phyloP scores from a whole-genome alignment of 2,329 filamentous ascomycete species.

The Ophiocordyceps sinensis region DNA sequence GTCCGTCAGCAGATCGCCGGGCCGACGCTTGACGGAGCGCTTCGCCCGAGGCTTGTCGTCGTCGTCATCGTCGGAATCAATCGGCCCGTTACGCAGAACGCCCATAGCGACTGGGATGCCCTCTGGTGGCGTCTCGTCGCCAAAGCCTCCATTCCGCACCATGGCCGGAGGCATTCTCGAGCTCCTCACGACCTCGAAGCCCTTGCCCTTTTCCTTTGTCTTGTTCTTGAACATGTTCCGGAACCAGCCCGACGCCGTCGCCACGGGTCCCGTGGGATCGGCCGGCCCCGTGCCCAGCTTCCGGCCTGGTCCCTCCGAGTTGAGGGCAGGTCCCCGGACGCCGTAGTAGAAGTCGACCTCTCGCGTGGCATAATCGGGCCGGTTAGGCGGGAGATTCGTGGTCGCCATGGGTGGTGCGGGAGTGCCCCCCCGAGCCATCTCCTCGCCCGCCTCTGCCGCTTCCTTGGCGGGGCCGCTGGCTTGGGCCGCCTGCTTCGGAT shows the following conservation, averaged over 20 bases:
- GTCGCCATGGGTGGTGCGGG: slow-evolving; percentile 23
- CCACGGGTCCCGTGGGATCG: slow-evolving; percentile 83
- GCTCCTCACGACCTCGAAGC: slow-evolving; percentile 91
- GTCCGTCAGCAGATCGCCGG: slow-evolving; percentile 27
- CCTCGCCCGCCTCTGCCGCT: slow-evolving; percentile 23
- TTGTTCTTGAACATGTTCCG: slow-evolving; percentile 66
- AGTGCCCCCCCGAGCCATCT: slow-evolving; percentile 27
- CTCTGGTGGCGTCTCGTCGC: slow-evolving; percentile 52
- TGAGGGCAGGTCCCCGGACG: slow-evolving; percentile 75
- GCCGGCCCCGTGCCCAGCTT: slow-evolving; percentile 88
- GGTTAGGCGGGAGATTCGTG: slow-evolving; percentile 32
- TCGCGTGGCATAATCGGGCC: slow-evolving; percentile 79
- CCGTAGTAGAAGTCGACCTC: slow-evolving; percentile 97
- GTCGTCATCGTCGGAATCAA: slow-evolving; percentile 46
- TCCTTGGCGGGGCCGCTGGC: slow-evolving; percentile 18
- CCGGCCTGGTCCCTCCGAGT: slow-evolving; percentile 64
- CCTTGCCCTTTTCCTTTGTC: slow-evolving; percentile 88
- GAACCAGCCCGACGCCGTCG: slow-evolving; percentile 83
- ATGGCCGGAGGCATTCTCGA: slow-evolving; percentile 71
- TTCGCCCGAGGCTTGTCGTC: slow-evolving; percentile 8
- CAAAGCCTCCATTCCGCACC: slow-evolving; percentile 34
- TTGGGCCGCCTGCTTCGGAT: slow-evolving; percentile 24
- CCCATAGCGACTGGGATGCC: slow-evolving; percentile 52
- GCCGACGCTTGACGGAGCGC: slow-evolving; percentile 11
- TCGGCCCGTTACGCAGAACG: slow-evolving; percentile 42